phyloP scores from a whole-genome alignment of 305 asterid genomes.

The Fraxinus nigra region DNA sequence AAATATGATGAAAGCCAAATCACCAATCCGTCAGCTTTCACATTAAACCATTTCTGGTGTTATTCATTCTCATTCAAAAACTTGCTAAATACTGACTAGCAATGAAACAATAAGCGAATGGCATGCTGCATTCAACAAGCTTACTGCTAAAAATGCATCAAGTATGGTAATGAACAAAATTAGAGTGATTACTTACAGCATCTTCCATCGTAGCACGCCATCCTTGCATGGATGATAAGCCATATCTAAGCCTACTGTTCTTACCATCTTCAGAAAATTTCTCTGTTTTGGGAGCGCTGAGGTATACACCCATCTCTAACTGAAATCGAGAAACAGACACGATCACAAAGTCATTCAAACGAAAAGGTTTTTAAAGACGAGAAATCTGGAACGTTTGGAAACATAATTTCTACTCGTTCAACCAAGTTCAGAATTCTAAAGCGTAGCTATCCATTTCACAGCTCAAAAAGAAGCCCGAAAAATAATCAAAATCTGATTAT shows the following conservation, averaged over 20 bases:
- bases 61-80: neutral
- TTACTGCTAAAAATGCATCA: neutral
- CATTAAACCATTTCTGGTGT: neutral
- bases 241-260: slow-evolving; percentile 65
- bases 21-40: neutral
- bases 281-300: slow-evolving; percentile 88
- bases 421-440: neutral
- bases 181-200: slow-evolving; percentile 64
- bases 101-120: neutral
- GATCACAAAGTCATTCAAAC: slow-evolving; percentile 15
- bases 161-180: neutral
- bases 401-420: neutral
- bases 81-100: neutral
- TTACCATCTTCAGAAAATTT: slow-evolving; percentile 82
- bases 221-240: slow-evolving; percentile 93
- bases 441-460: neutral
- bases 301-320: slow-evolving; percentile 84
- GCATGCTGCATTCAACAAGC: neutral
- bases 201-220: slow-evolving; percentile 99
- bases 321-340: slow-evolving; percentile 29
- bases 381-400: neutral
- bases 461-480: neutral
- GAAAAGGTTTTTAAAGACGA: neutral
- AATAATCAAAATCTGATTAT: neutral
- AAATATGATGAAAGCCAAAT: neutral